Percentiles rank a stretch among this genome's conserved stretches.
phyloP scores from a whole-genome alignment of 2,329 filamentous ascomycete genomes.

The Hypoxylon sp. region DNA sequence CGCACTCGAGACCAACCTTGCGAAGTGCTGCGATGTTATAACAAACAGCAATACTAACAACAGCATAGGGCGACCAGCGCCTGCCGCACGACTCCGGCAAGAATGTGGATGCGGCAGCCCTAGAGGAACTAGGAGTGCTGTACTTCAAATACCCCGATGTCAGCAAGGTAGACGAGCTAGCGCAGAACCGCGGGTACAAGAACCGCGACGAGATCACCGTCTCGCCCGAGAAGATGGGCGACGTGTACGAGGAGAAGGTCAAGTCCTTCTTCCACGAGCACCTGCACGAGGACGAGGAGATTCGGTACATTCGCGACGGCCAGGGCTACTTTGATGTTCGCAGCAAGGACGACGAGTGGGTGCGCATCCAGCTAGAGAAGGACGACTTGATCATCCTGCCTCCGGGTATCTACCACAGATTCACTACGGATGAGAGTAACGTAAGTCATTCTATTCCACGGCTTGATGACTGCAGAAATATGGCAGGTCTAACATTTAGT shows the following conservation, averaged over 20 bases:
- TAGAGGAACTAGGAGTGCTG: slow-evolving; percentile 82
- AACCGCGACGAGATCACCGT: slow-evolving; percentile 96
- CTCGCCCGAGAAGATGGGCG: slow-evolving; percentile 87
- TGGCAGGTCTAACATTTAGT: slow-evolving; percentile 1
- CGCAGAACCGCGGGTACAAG: slow-evolving; percentile 83
- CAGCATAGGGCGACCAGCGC: slow-evolving; percentile 87
- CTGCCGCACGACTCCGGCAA: slow-evolving; percentile 88
- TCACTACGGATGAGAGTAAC: slow-evolving; percentile 93
- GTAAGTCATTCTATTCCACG: slow-evolving; percentile 68
- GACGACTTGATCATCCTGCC: slow-evolving; percentile 93
- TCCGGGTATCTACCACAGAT: slow-evolving; percentile 95
- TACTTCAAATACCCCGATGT: slow-evolving; percentile 79
- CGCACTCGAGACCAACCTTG: slow-evolving; percentile 11
- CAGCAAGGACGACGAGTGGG: slow-evolving; percentile 86
- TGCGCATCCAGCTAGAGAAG: slow-evolving; percentile 87
- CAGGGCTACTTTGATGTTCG: slow-evolving; percentile 95
- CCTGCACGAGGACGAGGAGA: slow-evolving; percentile 98
- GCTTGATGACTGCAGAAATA: background rate
- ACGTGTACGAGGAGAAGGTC: slow-evolving; percentile 91
- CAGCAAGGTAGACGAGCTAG: slow-evolving; percentile 79
- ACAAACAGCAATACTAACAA: slow-evolving; percentile 32
- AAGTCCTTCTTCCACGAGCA: slow-evolving; percentile 96
- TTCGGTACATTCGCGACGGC: slow-evolving; percentile 91
- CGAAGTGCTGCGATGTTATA: background rate
- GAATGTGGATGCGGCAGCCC: slow-evolving; percentile 73